Evolutionary conservation across 805 yeast species (phyloP).

Genomic region (Candida piceae): DNA sequence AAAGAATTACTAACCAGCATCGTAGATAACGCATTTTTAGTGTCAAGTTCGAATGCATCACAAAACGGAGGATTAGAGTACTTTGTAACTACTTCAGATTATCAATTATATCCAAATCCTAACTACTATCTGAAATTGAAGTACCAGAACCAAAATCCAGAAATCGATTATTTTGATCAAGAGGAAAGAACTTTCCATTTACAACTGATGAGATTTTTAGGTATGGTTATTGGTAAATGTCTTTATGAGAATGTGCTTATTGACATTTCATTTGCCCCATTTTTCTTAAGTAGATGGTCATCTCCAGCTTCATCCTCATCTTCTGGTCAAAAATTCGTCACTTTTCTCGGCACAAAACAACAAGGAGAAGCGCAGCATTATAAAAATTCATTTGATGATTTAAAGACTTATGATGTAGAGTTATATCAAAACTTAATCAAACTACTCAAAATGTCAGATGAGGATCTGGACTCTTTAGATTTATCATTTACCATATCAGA

Average conservation of each 20-base stretch:
- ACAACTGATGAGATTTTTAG: conserved; percentile 55
- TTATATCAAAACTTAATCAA: conserved; percentile 62
- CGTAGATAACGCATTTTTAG: conserved; percentile 60
- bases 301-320: conserved; percentile 18
- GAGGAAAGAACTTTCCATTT: conserved; percentile 21
- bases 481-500: conserved; percentile 64
- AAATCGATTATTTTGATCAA: conserved; percentile 24
- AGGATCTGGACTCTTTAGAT: conserved; percentile 54
- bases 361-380: conserved; percentile 24
- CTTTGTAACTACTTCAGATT: conserved; percentile 41
- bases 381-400: conserved; percentile 72
- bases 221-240: conserved; percentile 84
- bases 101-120: conserved; percentile 74
- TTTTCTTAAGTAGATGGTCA: conserved; percentile 68
- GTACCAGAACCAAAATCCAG: conserved; percentile 20
- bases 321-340: conserved; percentile 24
- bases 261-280: conserved; percentile 81
- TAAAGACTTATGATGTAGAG: conserved; percentile 63
- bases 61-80: conserved; percentile 26
- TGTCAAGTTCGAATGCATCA: conserved; percentile 22
- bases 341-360: conserved; percentile 13
- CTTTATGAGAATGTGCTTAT: conserved; percentile 76
- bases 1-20: conserved; percentile 82
- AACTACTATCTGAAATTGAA: conserved; percentile 28
- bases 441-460: conserved; percentile 47